A percentile compares a stretch with the other conserved stretches of the same genome.
Conservation (phyloP, 2,329 filamentous ascomycete species). For the Sarocladium brachiariae region DNA sequence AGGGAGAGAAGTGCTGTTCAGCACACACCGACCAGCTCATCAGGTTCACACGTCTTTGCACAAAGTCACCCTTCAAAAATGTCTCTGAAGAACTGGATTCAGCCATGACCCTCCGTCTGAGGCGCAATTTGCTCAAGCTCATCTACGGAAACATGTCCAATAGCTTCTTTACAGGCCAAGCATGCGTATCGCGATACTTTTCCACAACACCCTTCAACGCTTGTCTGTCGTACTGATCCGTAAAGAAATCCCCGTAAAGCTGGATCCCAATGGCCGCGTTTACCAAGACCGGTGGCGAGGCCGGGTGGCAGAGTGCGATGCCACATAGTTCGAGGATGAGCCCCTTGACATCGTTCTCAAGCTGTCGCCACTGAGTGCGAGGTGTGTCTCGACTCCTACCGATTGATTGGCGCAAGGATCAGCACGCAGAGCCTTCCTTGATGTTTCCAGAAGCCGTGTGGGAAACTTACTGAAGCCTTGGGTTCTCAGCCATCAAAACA, state of each 20-base stretch:
- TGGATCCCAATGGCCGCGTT: slow-evolving; percentile 33
- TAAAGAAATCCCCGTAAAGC: slow-evolving; percentile 35
- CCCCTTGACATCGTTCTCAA: slow-evolving; percentile 30
- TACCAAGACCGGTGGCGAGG: slow-evolving; percentile 30
- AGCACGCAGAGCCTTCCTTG: too few relatives aligned
- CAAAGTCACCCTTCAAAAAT: too few relatives aligned
- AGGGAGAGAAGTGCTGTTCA: background rate
- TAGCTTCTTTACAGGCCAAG: slow-evolving; percentile 31
- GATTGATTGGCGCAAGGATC: background rate
- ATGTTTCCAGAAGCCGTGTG: background rate
- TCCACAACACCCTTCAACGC: slow-evolving; percentile 34
- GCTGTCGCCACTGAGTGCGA: slow-evolving; percentile 26
- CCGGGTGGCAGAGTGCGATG: slow-evolving; percentile 32
- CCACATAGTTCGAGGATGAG: slow-evolving; percentile 33
- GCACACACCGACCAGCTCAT: too few relatives aligned
- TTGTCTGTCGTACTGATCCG: slow-evolving; percentile 29
- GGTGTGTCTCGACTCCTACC: slow-evolving; percentile 14
- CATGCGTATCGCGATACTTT: slow-evolving; percentile 35
- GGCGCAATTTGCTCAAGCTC: too few relatives aligned
- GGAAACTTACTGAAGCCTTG: slow-evolving; percentile 24
- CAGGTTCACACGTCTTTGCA: too few relatives aligned
- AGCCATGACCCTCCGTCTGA: too few relatives aligned
- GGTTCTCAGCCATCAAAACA: slow-evolving; percentile 33
- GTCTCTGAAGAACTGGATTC: background rate
- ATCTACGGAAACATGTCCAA: slow-evolving; percentile 26